Evolutionary conservation across 768 basidiomycete genomes (phyloP), one percentile per base, ranked within the genome.

Genomic region (Lentinula boryana): DNA sequence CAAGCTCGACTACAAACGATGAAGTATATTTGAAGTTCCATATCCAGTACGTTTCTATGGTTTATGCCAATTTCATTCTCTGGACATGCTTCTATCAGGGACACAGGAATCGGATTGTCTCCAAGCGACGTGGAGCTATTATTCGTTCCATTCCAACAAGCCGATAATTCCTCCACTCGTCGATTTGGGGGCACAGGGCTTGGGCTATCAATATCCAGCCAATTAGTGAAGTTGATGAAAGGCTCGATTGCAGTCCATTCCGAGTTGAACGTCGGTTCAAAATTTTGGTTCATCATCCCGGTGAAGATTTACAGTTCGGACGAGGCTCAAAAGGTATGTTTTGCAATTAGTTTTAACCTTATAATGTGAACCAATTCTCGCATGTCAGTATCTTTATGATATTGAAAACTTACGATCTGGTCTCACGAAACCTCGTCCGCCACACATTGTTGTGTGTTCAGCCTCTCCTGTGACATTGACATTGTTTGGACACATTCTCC

Each of bases 151-250:
- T 91, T 91, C 65, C 86, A 87, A 64, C 89, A 91, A 71, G 88
- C 87, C 9, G 89, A 89, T 75, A 89, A 87, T 63, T 89, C 88
- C 0, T 88, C 87, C 0, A 89, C 89, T 6, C 83, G 88, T 31
- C 80, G 84, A 6, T 90, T 88, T 66, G 89, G 89, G 50, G 89
- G 89, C 2, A 89, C 88, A n/a, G 89, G 89, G 9, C 70, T 91
- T 8, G 89, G 89, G 18, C 72, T 89, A 23, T 88, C 86, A 5
- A 91, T 91, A 64, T 89, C 87, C 7, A 80, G 86, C 13, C 85
- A 88, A 64, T 74, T 91, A 36, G 87, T 89, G 50, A 87, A 87
- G 66, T 78, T 89, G n/a, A 86, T 89, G 82, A 84, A 85, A 18
- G 89, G 89, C 21, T 83, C 80, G 4, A 89, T 91, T 55, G 86